Conservation (phyloP, 176 grass and related monocot genomes). For the Secale cereale region DNA sequence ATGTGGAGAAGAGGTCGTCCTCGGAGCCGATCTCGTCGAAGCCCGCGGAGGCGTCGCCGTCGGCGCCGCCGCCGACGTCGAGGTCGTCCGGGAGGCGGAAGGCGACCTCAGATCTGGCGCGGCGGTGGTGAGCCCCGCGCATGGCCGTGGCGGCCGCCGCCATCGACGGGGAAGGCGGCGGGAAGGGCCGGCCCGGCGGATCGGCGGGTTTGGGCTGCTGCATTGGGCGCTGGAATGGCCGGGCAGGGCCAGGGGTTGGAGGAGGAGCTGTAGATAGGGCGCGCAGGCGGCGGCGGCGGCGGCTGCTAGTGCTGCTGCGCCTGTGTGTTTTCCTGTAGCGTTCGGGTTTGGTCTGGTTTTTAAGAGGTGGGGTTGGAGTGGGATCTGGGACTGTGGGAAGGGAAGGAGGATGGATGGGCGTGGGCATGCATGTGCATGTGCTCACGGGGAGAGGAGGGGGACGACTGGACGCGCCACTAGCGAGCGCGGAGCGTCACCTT, state of each 20-base stretch:
- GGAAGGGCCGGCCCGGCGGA: constrained; percentile 46
- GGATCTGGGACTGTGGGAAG: constrained; percentile 2
- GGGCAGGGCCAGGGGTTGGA: not conserved
- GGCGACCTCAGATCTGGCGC: constrained; percentile 96
- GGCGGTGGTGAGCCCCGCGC: constrained; percentile 73
- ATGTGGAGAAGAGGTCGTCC: constrained; percentile 95
- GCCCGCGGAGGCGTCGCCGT: constrained; percentile 20
- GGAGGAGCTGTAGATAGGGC: not conserved
- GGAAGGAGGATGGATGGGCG: constrained; percentile 1
- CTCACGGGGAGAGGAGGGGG: constrained; percentile 19
- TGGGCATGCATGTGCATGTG: constrained; percentile 9
- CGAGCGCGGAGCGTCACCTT: not conserved
- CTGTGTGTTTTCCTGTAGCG: constrained; percentile 10
- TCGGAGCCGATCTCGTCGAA: constrained; percentile 94
- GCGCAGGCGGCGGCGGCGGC: not conserved
- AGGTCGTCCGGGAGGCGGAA: constrained; percentile 84
- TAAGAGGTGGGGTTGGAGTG: constrained; percentile 1
- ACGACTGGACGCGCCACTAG: not conserved
- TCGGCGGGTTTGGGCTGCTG: constrained; percentile 59
- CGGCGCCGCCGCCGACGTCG: constrained; percentile 49
- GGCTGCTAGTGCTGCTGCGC: not conserved
- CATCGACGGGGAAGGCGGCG: not conserved
- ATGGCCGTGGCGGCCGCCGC: constrained; percentile 12
- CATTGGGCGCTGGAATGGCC: constrained; percentile 35
- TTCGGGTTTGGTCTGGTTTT: constrained; percentile 28